Evolutionary conservation across 768 basidiomycete genomes (phyloP).

Genomic region (Saitozyma sp.): DNA sequence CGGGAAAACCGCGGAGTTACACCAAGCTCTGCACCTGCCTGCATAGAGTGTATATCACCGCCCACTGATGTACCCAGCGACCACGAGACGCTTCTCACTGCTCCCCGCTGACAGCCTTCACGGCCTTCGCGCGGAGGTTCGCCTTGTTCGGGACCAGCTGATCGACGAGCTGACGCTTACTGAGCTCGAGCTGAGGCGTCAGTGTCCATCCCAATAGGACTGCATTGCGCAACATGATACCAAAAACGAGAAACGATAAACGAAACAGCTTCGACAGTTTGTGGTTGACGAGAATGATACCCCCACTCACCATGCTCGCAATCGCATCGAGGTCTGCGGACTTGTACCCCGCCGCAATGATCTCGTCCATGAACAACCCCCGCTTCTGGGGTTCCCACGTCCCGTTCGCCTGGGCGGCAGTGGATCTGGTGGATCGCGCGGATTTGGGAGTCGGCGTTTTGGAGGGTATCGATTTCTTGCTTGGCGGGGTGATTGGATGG

Average conservation of each 20-base stretch:
- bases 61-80: too few relatives aligned
- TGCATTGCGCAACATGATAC: too few relatives aligned
- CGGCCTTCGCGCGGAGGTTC: conserved; percentile 23
- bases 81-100: too few relatives aligned
- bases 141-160: conserved; percentile 28
- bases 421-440: not conserved
- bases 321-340: conserved; percentile 22
- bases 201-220: not conserved
- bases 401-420: conserved; percentile 12
- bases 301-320: conserved; percentile 18
- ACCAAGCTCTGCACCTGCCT: too few relatives aligned
- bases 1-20: too few relatives aligned
- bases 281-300: not conserved
- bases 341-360: conserved; percentile 28
- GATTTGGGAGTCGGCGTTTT: not conserved
- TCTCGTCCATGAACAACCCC: conserved; percentile 25
- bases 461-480: not conserved
- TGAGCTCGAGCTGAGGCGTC: conserved; percentile 24
- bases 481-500: not conserved
- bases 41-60: too few relatives aligned
- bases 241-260: not conserved
- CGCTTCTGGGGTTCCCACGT: conserved; percentile 24
- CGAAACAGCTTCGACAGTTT: not conserved
- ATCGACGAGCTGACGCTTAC: conserved; percentile 33
- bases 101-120: conserved; percentile 14